phyloP scores from a whole-genome alignment of 805 yeast genomes.

The Lipomyces yamadae region DNA sequence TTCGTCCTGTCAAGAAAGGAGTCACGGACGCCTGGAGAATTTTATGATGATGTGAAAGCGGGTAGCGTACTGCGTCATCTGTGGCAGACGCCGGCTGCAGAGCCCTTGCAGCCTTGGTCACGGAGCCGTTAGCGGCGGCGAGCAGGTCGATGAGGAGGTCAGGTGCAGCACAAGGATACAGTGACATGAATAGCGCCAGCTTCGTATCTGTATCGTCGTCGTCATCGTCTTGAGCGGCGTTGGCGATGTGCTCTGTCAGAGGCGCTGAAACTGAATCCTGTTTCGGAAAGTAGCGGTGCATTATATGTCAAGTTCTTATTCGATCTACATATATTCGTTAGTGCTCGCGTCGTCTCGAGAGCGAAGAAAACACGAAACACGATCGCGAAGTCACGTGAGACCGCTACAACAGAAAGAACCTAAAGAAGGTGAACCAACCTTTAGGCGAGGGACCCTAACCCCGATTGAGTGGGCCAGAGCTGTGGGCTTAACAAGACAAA shows the following conservation, averaged over 20 bases:
- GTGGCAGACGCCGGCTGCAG: neutral
- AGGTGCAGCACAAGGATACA: constrained; percentile 32
- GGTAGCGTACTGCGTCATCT: neutral
- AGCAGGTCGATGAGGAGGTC: constrained; percentile 27
- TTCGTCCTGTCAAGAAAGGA: constrained; percentile 24
- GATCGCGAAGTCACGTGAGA: neutral
- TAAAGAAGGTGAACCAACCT: too few species aligned
- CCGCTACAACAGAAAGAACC: too few species aligned
- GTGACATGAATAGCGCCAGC: constrained; percentile 34
- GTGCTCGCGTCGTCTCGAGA: neutral
- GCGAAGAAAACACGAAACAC: neutral
- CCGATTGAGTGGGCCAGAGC: too few species aligned
- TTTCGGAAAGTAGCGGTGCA: neutral
- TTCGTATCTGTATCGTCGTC: constrained; percentile 28
- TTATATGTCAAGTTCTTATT: neutral
- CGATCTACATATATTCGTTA: neutral
- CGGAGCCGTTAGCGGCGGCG: constrained; percentile 24
- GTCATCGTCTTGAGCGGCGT: neutral
- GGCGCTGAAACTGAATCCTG: neutral
- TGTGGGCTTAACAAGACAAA: too few species aligned
- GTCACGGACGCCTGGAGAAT: constrained; percentile 27
- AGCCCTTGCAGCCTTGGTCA: constrained; percentile 11
- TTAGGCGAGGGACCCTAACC: too few species aligned
- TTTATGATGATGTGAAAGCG: neutral
- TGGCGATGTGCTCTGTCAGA: neutral